Percentiles rank a stretch among this genome's conserved stretches.
These are phyloP conservation scores for Colletotrichum falcatum DNA, from an alignment of 2,329 filamentous ascomycete genomes.

Conservation along the genomic window DNA sequence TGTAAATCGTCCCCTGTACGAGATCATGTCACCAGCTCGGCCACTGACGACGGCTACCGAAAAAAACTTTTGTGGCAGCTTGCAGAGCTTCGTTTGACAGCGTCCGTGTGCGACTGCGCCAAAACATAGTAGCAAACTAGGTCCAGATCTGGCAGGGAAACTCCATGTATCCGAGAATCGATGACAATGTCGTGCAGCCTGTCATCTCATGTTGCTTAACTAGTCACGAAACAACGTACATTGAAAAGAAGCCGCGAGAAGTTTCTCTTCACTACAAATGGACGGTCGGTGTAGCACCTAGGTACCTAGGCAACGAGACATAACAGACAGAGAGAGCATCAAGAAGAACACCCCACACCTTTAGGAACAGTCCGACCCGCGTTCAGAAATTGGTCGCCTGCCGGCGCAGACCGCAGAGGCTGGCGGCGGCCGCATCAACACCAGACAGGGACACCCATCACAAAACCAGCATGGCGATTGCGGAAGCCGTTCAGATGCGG, in stretches of 20 bases:
- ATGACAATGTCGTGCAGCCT: slow-evolving; percentile 24
- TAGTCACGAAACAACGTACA: background rate
- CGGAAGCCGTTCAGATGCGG: slow-evolving; percentile 17
- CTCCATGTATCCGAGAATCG: slow-evolving; percentile 23
- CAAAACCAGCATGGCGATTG: slow-evolving; percentile 18
- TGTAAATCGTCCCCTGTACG: background rate
- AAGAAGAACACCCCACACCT: background rate
- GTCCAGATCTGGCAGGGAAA: slow-evolving; percentile 29
- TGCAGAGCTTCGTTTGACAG: slow-evolving; percentile 13
- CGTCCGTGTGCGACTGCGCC: slow-evolving; percentile 6
- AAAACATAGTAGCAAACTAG: too few relatives aligned
- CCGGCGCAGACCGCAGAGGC: slow-evolving; percentile 15
- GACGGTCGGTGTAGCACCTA: background rate
- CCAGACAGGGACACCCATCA: slow-evolving; percentile 32
- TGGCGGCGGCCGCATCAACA: slow-evolving; percentile 22
- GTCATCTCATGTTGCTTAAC: slow-evolving; percentile 18
- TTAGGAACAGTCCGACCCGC: background rate
- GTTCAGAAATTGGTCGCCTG: slow-evolving; percentile 20
- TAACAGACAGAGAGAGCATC: background rate
- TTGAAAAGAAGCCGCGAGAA: slow-evolving; percentile 11
- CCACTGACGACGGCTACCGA: slow-evolving; percentile 3
- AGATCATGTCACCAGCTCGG: slow-evolving; percentile 2
- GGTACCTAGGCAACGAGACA: background rate
- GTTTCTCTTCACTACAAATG: slow-evolving; percentile 26
- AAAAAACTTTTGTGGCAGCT: slow-evolving; percentile 22